Conservation (phyloP, 2,329 filamentous ascomycete genomes). For the Fusarium buxicola region DNA sequence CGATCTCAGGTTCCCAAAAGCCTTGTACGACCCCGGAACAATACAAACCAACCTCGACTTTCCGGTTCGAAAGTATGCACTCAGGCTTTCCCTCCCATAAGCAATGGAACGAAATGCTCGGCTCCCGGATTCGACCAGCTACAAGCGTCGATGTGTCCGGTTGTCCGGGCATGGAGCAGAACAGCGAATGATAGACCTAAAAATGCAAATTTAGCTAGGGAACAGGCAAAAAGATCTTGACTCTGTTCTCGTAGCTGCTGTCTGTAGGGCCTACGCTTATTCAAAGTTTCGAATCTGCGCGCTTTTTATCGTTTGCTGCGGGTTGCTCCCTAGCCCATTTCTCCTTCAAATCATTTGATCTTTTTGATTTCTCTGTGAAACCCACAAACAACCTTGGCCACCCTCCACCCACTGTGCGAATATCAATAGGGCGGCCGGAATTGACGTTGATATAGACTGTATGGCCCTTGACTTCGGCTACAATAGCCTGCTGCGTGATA, state of each 20-base stretch:
- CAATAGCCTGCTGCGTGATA: background rate
- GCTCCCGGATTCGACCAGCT: no score
- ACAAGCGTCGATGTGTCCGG: no score
- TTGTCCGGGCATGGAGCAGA: no score
- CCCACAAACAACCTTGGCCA: background rate
- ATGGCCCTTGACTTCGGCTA: background rate
- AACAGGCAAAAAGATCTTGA: no score
- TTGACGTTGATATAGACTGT: background rate
- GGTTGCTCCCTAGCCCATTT: background rate
- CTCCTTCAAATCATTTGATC: background rate
- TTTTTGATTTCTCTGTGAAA: background rate
- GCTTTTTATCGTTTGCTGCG: no score
- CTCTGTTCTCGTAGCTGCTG: no score
- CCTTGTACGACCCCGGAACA: slow-evolving; percentile 1
- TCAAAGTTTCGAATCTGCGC: no score
- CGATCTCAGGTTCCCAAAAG: slow-evolving; percentile 9
- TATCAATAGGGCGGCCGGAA: background rate
- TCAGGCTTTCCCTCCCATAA: background rate
- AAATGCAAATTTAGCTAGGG: no score
- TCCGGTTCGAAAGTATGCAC: background rate
- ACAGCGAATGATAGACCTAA: no score
- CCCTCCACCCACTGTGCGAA: background rate
- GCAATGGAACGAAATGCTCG: no score
- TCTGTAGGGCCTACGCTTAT: no score
- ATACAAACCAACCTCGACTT: background rate